Percentiles rank a stretch among this genome's conserved stretches.
Conservation (phyloP, 2,329 filamentous ascomycete genomes). For the Capronia coronata region DNA sequence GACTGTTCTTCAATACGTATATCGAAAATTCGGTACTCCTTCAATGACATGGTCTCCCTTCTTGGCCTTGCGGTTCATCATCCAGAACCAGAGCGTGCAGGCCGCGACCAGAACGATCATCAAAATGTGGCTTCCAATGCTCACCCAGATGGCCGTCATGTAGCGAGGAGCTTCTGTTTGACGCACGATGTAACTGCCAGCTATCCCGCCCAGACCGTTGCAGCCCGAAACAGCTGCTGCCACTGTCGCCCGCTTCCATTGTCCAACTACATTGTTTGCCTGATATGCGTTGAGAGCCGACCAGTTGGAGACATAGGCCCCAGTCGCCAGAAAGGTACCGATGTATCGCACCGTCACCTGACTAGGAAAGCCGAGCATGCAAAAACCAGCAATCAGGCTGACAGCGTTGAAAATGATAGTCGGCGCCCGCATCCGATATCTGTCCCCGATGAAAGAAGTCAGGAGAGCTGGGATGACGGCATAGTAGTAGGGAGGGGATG, state of each 20-base stretch:
- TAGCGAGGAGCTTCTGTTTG: constrained; percentile 57
- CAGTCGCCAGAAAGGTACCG: constrained; percentile 60
- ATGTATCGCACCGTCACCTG: constrained; percentile 58
- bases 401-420: constrained; percentile 60
- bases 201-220: constrained; percentile 59
- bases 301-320: constrained; percentile 64
- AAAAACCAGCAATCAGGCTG: constrained; percentile 57
- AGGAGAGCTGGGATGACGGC: constrained; percentile 58
- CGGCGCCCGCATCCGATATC: constrained; percentile 53
- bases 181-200: constrained; percentile 60
- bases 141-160: constrained; percentile 60
- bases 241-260: constrained; percentile 58
- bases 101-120: constrained; percentile 25
- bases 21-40: constrained; percentile 24
- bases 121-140: constrained; percentile 45
- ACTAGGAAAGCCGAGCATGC: constrained; percentile 56
- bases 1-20: constrained; percentile 24
- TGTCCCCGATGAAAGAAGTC: constrained; percentile 58
- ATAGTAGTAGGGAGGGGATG: constrained; percentile 63
- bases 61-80: constrained; percentile 19
- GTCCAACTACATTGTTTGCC: constrained; percentile 56
- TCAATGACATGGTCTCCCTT: constrained; percentile 21
- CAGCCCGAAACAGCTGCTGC: constrained; percentile 55
- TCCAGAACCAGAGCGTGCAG: constrained; percentile 26
- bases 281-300: constrained; percentile 59